Evolutionary conservation across 148 eudicot species (phyloP), one percentile per base, ranked within the genome.

Genomic region (Persicaria maculosa): DNA sequence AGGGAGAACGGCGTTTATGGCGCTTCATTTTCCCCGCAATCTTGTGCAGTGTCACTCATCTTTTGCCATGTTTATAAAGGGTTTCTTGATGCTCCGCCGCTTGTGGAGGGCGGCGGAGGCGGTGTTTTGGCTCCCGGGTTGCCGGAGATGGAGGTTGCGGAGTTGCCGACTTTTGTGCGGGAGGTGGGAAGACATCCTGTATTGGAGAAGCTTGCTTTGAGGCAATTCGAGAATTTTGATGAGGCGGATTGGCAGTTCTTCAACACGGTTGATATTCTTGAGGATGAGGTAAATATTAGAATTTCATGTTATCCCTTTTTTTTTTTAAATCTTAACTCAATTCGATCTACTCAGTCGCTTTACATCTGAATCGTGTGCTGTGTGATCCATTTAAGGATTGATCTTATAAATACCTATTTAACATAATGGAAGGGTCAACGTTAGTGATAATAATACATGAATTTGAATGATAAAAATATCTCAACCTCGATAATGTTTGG

Each of bases 191-290:
- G 25, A 11, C 55, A 71, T 12, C 74, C 74, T 6, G 44, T 36
- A 0, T 20, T 47, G 55, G 53, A 47, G 4, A 52, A 71, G 43
- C 4, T 50, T 48, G 57, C 17, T 19, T 19, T 71, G 0, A n/a
- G 7, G n/a, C 74, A 71, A n/a, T 71, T 48, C 12, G n/a, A 25
- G 43, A 71, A 71, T 71, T 71, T 71, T 4, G 55, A 71, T 19
- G 19, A 44, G 58, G 74, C 74, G 1, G 31, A 74, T 52, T 9
- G 45, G 45, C 69, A 65, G 8, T 65, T 65, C 69, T 65, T 65
- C 36, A 65, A 65, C 69, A 65, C 69, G 1, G 14, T 65, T 9
- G 46, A 65, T 40, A 0, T 14, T 7, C 47, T 65, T 9, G 69
- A 65, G 17, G 9, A 40, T 11, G 47, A 65, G 69, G 69, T 65